A percentile compares a stretch with the other conserved stretches of the same genome.
phyloP scores from a whole-genome alignment of 2,329 filamentous ascomycete genomes.

The Daldinia eschscholtzii region DNA sequence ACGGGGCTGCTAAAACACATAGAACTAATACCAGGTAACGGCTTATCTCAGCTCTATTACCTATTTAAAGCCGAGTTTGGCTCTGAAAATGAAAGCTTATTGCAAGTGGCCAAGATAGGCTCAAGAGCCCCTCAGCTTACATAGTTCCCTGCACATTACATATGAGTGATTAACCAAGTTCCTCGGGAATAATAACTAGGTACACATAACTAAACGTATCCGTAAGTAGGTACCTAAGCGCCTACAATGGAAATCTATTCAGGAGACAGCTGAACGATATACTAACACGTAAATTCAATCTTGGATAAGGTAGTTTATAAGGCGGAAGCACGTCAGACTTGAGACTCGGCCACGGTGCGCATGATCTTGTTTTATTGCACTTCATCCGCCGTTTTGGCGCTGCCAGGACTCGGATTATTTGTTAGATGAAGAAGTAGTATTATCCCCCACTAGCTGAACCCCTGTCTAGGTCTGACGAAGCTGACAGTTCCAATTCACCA shows the following conservation, averaged over 20 bases:
- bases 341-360: background rate
- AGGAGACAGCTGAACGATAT: background rate
- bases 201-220: background rate
- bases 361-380: too few species aligned
- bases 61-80: background rate
- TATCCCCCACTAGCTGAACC: background rate
- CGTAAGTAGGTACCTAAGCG: background rate
- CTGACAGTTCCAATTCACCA: background rate
- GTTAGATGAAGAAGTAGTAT: background rate
- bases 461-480: slow-evolving; percentile 6
- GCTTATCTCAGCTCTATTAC: background rate
- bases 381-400: background rate
- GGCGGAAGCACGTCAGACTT: background rate
- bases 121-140: background rate
- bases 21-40: background rate
- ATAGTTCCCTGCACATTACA: background rate
- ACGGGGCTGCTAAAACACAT: background rate
- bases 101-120: background rate
- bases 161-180: background rate
- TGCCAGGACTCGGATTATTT: background rate
- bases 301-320: background rate
- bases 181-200: background rate
- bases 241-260: background rate
- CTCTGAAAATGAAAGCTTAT: background rate
- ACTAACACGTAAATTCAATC: background rate